These are phyloP conservation scores for Umbilicaria muhlenbergii DNA, from an alignment of 495 filamentous ascomycete genomes.

Conservation along the genomic window DNA sequence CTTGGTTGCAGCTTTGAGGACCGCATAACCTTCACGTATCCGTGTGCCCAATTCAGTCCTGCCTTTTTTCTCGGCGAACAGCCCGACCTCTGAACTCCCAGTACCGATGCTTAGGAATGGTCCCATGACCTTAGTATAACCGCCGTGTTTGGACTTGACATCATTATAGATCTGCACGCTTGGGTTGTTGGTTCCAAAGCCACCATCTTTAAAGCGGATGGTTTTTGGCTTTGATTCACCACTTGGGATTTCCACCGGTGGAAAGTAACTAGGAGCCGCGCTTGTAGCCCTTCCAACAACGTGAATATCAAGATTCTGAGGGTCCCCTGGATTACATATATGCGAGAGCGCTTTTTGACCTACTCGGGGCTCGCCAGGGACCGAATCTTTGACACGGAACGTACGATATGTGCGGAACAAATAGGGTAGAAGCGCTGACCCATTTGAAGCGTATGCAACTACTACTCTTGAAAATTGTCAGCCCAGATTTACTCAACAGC, in stretches of 20 bases:
- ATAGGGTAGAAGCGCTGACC: constrained; percentile 15
- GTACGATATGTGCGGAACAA: constrained; percentile 23
- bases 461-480: not conserved
- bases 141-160: constrained; percentile 4
- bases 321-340: not conserved
- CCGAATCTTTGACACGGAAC: not conserved
- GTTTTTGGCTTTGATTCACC: not conserved
- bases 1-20: not conserved
- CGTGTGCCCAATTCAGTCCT: not conserved
- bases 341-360: no score
- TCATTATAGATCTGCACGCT: constrained; percentile 8
- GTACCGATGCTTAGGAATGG: constrained; percentile 7
- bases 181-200: constrained; percentile 17
- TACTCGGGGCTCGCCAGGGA: no score
- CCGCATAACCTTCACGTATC: not conserved
- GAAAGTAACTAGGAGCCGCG: constrained; percentile 35
- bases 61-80: not conserved
- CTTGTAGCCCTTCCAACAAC: constrained; percentile 33
- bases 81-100: not conserved
- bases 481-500: not conserved
- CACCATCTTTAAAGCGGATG: constrained; percentile 12
- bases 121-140: not conserved
- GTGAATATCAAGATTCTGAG: constrained; percentile 25
- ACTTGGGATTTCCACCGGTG: constrained; percentile 11
- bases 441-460: not conserved